phyloP scores from a whole-genome alignment of 2,329 filamentous ascomycete genomes.

The Colletotrichum melonis region DNA sequence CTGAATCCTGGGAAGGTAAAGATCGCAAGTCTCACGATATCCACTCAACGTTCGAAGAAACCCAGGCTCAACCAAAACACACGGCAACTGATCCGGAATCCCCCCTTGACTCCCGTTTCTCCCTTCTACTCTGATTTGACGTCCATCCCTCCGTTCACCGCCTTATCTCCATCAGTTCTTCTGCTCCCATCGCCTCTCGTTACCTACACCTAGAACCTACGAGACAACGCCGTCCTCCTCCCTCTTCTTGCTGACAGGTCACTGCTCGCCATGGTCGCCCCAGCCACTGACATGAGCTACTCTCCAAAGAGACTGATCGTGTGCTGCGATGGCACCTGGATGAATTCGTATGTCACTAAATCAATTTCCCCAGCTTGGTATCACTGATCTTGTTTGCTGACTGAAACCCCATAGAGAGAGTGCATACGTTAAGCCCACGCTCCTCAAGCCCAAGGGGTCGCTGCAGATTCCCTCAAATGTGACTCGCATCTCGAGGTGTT shows the following conservation, averaged over 20 bases:
- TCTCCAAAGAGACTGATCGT: slow-evolving; percentile 59
- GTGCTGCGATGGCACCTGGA: slow-evolving; percentile 67
- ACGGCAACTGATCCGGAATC: neutral
- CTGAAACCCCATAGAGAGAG: slow-evolving; percentile 49
- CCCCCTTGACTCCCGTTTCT: neutral
- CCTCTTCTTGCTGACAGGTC: neutral
- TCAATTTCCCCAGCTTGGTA: too few species aligned
- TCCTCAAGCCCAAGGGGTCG: slow-evolving; percentile 50
- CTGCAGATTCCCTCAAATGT: slow-evolving; percentile 69
- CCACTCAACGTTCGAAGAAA: neutral
- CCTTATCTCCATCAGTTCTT: neutral
- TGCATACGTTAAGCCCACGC: slow-evolving; percentile 54
- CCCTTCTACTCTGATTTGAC: neutral
- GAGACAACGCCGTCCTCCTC: neutral
- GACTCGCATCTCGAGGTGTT: slow-evolving; percentile 68
- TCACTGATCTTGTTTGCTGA: neutral
- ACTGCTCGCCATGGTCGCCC: slow-evolving; percentile 5
- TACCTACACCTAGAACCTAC: neutral
- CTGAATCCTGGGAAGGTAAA: neutral
- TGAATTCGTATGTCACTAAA: slow-evolving; percentile 51
- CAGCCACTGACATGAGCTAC: slow-evolving; percentile 6
- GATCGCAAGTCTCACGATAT: slow-evolving; percentile 5
- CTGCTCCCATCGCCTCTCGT: neutral
- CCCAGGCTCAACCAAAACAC: neutral
- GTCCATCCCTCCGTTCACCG: neutral